These are phyloP conservation scores for Colletotrichum cereale DNA, from an alignment of 2,329 filamentous ascomycete species.

Conservation along the genomic window DNA sequence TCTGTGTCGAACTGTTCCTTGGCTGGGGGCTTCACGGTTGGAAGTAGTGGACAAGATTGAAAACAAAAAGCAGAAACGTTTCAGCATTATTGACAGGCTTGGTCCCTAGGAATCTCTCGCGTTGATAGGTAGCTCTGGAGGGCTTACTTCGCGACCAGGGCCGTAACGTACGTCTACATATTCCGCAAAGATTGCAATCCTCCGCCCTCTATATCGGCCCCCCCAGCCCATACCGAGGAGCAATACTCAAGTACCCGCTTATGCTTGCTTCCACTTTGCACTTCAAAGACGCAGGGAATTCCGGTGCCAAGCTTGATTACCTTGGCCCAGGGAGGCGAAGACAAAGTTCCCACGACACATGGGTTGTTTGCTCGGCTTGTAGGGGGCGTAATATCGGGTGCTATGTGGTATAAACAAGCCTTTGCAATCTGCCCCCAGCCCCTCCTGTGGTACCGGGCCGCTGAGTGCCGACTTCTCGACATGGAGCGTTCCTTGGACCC, in stretches of 20 bases:
- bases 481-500: not conserved
- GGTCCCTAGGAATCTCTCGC: no score
- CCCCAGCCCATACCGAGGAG: not conserved
- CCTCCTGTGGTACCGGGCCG: not conserved
- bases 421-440: not conserved
- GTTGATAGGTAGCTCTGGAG: not conserved
- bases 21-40: not conserved
- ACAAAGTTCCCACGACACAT: not conserved
- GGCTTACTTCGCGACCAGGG: not conserved
- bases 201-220: not conserved
- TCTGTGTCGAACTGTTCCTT: not conserved
- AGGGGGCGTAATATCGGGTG: not conserved
- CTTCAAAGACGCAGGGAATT: not conserved
- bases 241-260: not conserved
- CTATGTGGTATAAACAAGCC: not conserved
- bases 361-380: not conserved
- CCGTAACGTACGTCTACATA: not conserved
- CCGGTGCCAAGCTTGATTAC: not conserved
- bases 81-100: not conserved
- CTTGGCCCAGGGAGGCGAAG: not conserved
- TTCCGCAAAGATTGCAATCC: not conserved
- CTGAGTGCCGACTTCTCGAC: not conserved
- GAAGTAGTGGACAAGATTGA: not conserved
- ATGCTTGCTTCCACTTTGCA: not conserved
- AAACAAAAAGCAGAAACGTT: no score